Evolutionary conservation across 495 filamentous ascomycete genomes (phyloP).

Genomic region (Podospora pseudopauciseta): DNA sequence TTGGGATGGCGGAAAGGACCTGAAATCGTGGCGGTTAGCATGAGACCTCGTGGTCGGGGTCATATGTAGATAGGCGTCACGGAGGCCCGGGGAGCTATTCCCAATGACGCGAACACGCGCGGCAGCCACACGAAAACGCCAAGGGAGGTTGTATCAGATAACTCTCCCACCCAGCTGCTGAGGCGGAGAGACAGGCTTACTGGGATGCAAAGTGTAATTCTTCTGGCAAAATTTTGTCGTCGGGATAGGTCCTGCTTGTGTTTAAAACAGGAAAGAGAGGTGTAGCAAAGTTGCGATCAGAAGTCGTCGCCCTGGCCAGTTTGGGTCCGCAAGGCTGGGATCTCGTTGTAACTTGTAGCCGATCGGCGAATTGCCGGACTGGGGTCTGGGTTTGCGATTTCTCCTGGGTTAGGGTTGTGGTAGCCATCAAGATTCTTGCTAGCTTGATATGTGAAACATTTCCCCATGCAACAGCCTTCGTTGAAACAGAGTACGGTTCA

Average conservation of each 20-base stretch:
- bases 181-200: not conserved
- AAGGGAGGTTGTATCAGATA: not conserved
- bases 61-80: not conserved
- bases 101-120: not conserved
- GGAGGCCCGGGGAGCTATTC: not conserved
- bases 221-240: not conserved
- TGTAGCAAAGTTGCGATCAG: not conserved
- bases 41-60: not conserved
- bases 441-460: not conserved
- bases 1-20: too few relatives aligned
- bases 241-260: not conserved
- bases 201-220: not conserved
- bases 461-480: not conserved
- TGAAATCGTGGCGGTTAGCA: not conserved
- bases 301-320: not conserved
- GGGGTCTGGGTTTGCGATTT: not conserved
- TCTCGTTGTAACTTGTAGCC: not conserved
- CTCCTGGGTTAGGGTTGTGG: not conserved
- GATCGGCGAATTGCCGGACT: not conserved
- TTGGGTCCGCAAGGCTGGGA: not conserved
- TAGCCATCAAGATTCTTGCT: not conserved
- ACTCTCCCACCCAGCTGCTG: too few relatives aligned
- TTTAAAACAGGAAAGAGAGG: not conserved
- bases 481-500: not conserved
- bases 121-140: not conserved